These are phyloP conservation scores for Alternaria triticimaculans DNA, from an alignment of 2,329 filamentous ascomycete genomes.

Conservation along the genomic window DNA sequence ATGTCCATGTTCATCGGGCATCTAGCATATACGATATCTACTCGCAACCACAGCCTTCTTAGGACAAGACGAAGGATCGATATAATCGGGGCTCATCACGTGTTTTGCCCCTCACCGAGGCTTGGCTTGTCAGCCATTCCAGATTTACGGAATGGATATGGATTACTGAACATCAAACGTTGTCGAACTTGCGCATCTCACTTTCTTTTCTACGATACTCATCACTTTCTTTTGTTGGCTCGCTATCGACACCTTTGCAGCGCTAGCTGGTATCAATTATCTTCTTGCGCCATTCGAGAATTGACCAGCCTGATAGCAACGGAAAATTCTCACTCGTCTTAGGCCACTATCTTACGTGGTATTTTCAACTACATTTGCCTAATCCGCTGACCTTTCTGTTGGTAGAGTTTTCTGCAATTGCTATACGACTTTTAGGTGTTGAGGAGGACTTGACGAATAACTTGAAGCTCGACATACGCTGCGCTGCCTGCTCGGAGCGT, in stretches of 20 bases:
- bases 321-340: too few relatives aligned
- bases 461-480: not conserved
- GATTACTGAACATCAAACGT: not conserved
- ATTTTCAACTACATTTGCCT: not conserved
- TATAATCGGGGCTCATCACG: not conserved
- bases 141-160: not conserved
- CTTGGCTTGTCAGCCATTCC: not conserved
- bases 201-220: not conserved
- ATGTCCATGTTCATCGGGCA: too few relatives aligned
- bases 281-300: not conserved
- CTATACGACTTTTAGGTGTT: not conserved
- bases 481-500: fast-evolving
- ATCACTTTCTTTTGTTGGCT: not conserved
- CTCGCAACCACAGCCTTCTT: not conserved
- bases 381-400: not conserved
- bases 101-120: not conserved
- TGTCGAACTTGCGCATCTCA: not conserved
- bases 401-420: not conserved
- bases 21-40: not conserved
- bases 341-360: not conserved
- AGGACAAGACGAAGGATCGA: not conserved
- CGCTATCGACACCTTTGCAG: not conserved
- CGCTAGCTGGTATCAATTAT: not conserved
- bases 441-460: not conserved
- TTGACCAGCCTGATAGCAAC: not conserved